Conservation (phyloP, 345 rosid species). For the Viola odorata region DNA sequence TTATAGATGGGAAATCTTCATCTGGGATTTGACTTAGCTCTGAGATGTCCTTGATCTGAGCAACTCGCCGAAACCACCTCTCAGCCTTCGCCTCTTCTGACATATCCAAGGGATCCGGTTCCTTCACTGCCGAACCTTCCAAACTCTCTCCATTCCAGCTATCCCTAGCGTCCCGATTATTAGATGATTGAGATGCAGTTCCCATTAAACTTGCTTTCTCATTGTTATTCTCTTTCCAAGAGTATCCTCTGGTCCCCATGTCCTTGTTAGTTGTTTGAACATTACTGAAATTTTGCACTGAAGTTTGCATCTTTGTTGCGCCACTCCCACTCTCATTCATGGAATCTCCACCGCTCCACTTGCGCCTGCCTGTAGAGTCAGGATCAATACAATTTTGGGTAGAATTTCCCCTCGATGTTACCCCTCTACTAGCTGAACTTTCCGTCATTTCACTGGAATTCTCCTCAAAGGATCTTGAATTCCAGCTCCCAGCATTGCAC, state of each 20-base stretch:
- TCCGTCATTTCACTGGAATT: conserved; percentile 9
- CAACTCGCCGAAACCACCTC: conserved; percentile 89
- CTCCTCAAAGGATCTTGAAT: conserved; percentile 12
- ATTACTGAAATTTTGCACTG: conserved; percentile 13
- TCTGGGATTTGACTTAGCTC: conserved; percentile 97
- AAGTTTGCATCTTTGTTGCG: conserved; percentile 3
- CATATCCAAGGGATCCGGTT: conserved; percentile 87
- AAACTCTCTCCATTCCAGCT: conserved; percentile 65
- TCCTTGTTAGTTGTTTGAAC: conserved; percentile 10
- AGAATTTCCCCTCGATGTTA: conserved; percentile 11
- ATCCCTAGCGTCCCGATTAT: conserved; percentile 22
- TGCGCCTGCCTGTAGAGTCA: conserved; percentile 1
- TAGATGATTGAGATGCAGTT: conserved; percentile 22
- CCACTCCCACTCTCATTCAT: neutral
- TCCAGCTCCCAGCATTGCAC: conserved; percentile 13
- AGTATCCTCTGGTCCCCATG: conserved; percentile 11
- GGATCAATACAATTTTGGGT: conserved; percentile 14
- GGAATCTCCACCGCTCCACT: conserved; percentile 7
- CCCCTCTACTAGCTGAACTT: conserved; percentile 10
- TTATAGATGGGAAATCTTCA: conserved; percentile 94
- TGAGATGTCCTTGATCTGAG: conserved; percentile 90
- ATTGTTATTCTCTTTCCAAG: conserved; percentile 6
- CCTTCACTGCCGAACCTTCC: conserved; percentile 88
- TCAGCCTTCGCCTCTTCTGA: conserved; percentile 98
- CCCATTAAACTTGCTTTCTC: conserved; percentile 8